A percentile compares a stretch with the other conserved stretches of the same genome.
phyloP scores from a whole-genome alignment of 371 early-diverging fungal species.

The Coemansia sp. region DNA sequence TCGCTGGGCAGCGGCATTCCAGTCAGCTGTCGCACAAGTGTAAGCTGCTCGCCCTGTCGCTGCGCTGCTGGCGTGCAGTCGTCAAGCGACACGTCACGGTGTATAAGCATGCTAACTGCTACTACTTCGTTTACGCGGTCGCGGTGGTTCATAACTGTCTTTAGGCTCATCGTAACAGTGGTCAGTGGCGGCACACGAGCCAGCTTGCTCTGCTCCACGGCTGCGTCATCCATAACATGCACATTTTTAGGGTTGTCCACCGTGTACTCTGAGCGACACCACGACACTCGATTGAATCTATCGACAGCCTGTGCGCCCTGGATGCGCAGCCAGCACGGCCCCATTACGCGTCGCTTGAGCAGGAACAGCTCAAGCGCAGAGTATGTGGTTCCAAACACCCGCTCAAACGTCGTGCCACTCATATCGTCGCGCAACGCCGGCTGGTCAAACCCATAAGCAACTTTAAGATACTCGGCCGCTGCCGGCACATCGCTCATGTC shows the following conservation, averaged over 20 bases:
- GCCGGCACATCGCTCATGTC: conserved; percentile 83
- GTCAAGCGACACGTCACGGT: conserved; percentile 55
- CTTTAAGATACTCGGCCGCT: conserved; percentile 83
- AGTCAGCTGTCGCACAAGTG: conserved; percentile 60
- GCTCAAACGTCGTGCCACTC: conserved; percentile 79
- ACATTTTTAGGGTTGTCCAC: conserved; percentile 75
- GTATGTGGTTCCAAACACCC: conserved; percentile 86
- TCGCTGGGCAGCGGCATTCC: conserved; percentile 56
- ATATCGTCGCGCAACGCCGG: conserved; percentile 70
- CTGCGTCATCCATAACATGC: conserved; percentile 58
- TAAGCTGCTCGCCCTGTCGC: conserved; percentile 62
- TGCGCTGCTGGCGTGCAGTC: conserved; percentile 60
- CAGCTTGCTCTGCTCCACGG: conserved; percentile 50
- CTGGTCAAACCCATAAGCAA: conserved; percentile 74
- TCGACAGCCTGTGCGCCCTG: conserved; percentile 48
- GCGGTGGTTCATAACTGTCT: conserved; percentile 78
- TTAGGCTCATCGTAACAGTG: conserved; percentile 79
- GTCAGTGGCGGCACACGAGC: conserved; percentile 74
- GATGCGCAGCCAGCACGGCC: conserved; percentile 93
- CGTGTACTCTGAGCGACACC: conserved; percentile 81
- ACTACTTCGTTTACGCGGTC: conserved; percentile 88
- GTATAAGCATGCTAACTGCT: conserved; percentile 65
- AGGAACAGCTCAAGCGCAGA: conserved; percentile 90
- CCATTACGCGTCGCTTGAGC: conserved; percentile 93
- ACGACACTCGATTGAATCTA: conserved; percentile 63